These are phyloP conservation scores for Paraphoma chrysanthemicola DNA, from an alignment of 2,329 filamentous ascomycete genomes.

Conservation along the genomic window DNA sequence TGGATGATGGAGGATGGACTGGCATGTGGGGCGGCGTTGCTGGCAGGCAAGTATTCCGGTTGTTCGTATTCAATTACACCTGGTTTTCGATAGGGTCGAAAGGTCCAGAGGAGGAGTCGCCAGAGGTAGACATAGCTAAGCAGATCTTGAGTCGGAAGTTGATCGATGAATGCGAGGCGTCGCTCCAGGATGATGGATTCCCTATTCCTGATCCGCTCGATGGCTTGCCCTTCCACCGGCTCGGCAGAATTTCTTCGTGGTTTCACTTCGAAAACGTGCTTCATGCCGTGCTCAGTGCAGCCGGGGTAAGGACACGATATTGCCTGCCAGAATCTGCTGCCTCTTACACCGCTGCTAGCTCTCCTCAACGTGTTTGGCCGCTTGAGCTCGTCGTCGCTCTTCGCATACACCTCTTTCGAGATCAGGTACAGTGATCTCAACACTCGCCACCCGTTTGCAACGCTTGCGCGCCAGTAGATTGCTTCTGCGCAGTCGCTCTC, in stretches of 20 bases:
- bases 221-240: background rate
- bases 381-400: conserved; percentile 1
- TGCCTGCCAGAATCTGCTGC: conserved; percentile 20
- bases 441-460: conserved; percentile 23
- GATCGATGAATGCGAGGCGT: conserved; percentile 9
- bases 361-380: conserved; percentile 14
- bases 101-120: conserved; percentile 14
- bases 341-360: conserved; percentile 17
- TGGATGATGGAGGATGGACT: conserved; percentile 5
- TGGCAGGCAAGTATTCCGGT: background rate
- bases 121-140: conserved; percentile 22
- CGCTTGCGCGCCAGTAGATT: conserved; percentile 14
- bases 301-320: conserved; percentile 21
- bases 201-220: conserved; percentile 6
- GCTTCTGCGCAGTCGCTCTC: conserved; percentile 14
- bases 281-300: conserved; percentile 22
- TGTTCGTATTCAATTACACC: background rate
- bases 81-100: conserved; percentile 13
- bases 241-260: background rate
- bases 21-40: background rate
- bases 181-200: conserved; percentile 15
- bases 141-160: conserved; percentile 12
- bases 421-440: conserved; percentile 18
- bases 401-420: conserved; percentile 13
- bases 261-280: conserved; percentile 9